A percentile compares a stretch with the other conserved stretches of the same genome.
These are phyloP conservation scores for Globisporangium paddicum DNA, from an alignment of 352 stramenopile species.

Conservation along the genomic window DNA sequence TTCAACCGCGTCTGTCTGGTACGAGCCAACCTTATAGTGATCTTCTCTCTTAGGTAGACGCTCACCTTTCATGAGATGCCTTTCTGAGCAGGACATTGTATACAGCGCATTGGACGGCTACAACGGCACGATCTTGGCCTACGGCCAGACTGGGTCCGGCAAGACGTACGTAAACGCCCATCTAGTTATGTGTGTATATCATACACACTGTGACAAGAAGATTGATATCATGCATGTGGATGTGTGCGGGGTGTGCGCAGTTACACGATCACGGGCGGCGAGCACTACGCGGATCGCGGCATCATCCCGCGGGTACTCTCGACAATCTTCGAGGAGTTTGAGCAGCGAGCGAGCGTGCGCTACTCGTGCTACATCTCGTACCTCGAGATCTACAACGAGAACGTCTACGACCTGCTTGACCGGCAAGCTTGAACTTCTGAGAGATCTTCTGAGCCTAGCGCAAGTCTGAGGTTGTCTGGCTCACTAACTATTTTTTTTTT, in stretches of 20 bases:
- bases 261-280: conserved; percentile 74
- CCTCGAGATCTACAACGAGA: conserved; percentile 97
- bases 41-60: not conserved
- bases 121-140: conserved; percentile 71
- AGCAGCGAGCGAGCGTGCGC: conserved; percentile 42
- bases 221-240: no score
- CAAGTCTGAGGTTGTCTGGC: not conserved
- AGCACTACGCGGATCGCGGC: conserved; percentile 93
- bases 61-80: not conserved
- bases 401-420: conserved; percentile 92
- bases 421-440: conserved; percentile 13
- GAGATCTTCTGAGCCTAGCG: not conserved
- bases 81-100: conserved; percentile 53
- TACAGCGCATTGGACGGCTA: conserved; percentile 62
- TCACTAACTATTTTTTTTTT: not conserved
- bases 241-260: no score
- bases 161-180: conserved; percentile 35
- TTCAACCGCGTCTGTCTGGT: conserved; percentile 65
- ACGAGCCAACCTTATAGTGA: not conserved
- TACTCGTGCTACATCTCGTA: conserved; percentile 94
- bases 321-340: conserved; percentile 89
- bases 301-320: conserved; percentile 94
- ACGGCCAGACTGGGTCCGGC: conserved; percentile 63
- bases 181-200: no score
- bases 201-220: no score